Evolutionary conservation across 306 rosid species (phyloP).

Genomic region (Cucurbita argyrosperma): DNA sequence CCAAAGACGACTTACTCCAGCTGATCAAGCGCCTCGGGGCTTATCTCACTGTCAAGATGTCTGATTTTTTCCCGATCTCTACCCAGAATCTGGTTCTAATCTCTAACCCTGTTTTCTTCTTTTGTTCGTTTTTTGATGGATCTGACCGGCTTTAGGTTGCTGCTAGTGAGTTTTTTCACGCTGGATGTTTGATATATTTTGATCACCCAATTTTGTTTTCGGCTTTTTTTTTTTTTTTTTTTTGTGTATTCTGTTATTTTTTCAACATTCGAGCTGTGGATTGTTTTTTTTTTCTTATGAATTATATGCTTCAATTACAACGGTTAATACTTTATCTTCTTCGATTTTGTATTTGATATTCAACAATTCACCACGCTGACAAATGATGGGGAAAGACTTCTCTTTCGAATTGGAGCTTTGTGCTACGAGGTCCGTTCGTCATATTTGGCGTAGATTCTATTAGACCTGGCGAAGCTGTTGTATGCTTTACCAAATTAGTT

Average conservation of each 20-base stretch:
- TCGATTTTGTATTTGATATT: not conserved
- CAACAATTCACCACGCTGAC: not conserved
- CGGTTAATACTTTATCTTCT: not conserved
- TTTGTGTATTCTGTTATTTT: not conserved
- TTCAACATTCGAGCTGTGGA: not conserved
- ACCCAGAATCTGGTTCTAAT: constrained; percentile 41
- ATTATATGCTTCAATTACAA: not conserved
- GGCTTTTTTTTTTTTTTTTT: not conserved
- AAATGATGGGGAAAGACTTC: too few species aligned
- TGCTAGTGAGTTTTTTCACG: not conserved
- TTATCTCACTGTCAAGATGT: constrained; percentile 64
- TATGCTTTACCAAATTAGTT: not conserved
- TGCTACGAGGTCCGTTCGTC: not conserved
- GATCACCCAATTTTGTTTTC: not conserved
- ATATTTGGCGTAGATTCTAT: not conserved
- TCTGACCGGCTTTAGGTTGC: not conserved
- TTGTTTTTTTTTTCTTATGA: not conserved
- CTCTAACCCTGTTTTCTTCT: not conserved
- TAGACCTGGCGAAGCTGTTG: not conserved
- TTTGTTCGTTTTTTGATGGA: not conserved
- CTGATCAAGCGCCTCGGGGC: constrained; percentile 68
- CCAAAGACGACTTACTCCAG: constrained; percentile 58
- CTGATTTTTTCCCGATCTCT: constrained; percentile 48
- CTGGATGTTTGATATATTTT: not conserved
- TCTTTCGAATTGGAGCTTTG: not conserved